Evolutionary conservation across 2,329 filamentous ascomycete genomes (phyloP).

Genomic region (Cyanodermella asteris): DNA sequence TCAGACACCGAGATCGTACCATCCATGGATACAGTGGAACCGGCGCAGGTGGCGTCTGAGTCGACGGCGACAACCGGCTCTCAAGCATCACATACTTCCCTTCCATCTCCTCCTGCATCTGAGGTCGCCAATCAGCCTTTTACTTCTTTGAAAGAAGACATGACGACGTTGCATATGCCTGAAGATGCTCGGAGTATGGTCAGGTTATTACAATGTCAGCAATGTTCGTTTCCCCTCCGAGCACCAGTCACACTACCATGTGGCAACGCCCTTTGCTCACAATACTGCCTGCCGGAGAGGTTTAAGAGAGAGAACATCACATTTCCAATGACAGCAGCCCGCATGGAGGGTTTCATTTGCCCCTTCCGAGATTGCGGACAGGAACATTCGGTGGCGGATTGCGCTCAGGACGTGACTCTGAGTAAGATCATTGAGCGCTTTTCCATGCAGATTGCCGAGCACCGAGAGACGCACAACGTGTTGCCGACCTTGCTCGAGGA

Average conservation of each 20-base stretch:
- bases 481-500: constrained; percentile 17
- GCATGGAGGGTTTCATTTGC: constrained; percentile 52
- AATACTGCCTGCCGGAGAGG: constrained; percentile 46
- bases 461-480: constrained; percentile 13
- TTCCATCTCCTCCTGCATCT: too few relatives aligned
- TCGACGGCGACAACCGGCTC: too few relatives aligned
- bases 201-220: constrained; percentile 53
- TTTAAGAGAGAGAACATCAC: constrained; percentile 48
- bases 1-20: too few relatives aligned
- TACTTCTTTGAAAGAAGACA: too few relatives aligned
- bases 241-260: constrained; percentile 61
- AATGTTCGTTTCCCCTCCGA: constrained; percentile 46
- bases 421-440: constrained; percentile 46
- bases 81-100: too few relatives aligned
- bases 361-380: constrained; percentile 42
- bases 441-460: constrained; percentile 27
- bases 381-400: constrained; percentile 60
- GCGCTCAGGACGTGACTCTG: constrained; percentile 53
- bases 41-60: too few relatives aligned
- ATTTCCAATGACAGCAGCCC: constrained; percentile 47
- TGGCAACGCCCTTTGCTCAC: constrained; percentile 58
- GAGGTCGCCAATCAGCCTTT: too few relatives aligned
- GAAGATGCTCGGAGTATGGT: constrained; percentile 44
- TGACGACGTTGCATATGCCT: too few relatives aligned
- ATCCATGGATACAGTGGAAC: too few relatives aligned